Evolutionary conservation across 129 eudicot species (phyloP).

Genomic region (Saussurea involucrata): DNA sequence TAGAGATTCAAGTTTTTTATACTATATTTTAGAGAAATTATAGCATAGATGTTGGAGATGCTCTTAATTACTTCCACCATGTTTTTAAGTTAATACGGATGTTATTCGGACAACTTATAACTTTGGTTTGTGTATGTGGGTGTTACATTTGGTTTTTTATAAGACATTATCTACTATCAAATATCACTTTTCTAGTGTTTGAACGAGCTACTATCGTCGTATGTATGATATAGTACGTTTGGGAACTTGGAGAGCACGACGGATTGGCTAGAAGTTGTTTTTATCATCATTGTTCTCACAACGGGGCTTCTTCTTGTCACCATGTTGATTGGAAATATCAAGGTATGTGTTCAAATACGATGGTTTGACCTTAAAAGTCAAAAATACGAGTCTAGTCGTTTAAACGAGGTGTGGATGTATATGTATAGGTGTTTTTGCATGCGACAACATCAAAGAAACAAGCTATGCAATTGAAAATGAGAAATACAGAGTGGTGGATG

Average conservation of each 20-base stretch:
- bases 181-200: neutral
- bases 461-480: constrained; percentile 92
- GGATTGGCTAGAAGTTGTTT: constrained; percentile 81
- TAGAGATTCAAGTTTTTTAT: too few species aligned
- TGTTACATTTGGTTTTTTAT: neutral
- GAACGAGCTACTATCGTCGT: neutral
- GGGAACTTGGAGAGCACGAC: constrained; percentile 98
- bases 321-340: constrained; percentile 97
- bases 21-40: too few species aligned
- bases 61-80: neutral
- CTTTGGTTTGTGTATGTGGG: too few species aligned
- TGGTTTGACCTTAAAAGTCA: neutral
- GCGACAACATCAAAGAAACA: constrained; percentile 98
- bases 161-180: neutral
- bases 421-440: constrained; percentile 73
- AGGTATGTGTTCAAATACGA: constrained; percentile 39
- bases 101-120: too few species aligned
- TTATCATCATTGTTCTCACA: constrained; percentile 83
- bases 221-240: constrained; percentile 55
- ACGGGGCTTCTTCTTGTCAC: constrained; percentile 92
- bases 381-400: neutral
- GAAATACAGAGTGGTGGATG: constrained; percentile 99
- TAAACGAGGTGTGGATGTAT: neutral
- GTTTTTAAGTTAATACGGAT: neutral
- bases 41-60: too few species aligned